These are phyloP conservation scores for Austropuccinia psidii DNA, from an alignment of 1,284 basidiomycete genomes.

Conservation along the genomic window DNA sequence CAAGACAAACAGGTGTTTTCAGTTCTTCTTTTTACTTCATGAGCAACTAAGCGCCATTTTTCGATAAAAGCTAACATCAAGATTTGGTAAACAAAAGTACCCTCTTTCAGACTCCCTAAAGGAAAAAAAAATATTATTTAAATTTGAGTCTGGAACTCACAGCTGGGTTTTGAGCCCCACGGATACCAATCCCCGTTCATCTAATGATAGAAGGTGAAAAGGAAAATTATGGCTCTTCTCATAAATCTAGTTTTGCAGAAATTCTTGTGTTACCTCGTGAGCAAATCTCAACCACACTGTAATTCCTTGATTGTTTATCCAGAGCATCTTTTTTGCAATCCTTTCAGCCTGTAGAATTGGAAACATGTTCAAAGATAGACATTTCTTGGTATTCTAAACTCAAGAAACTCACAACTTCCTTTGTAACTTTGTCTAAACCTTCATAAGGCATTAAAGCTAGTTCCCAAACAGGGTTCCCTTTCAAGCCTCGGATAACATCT, in stretches of 20 bases:
- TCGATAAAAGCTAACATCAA: constrained; percentile 1
- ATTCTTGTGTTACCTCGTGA: constrained; percentile 22
- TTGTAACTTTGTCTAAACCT: constrained; percentile 20
- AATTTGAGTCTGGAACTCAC: too few relatives aligned
- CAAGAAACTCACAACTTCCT: constrained; percentile 12
- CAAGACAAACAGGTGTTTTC: constrained; percentile 21
- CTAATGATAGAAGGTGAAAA: background rate
- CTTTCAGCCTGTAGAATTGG: background rate
- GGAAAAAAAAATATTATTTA: too few relatives aligned
- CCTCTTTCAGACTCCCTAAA: too few relatives aligned
- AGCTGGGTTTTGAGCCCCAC: constrained; percentile 29
- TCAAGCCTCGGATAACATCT: background rate
- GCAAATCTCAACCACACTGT: constrained; percentile 33
- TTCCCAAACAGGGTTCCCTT: constrained; percentile 32
- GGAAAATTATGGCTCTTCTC: background rate
- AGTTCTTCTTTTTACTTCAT: constrained; percentile 7
- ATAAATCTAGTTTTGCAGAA: background rate
- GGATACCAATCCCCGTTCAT: constrained; percentile 36
- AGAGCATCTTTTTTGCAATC: constrained; percentile 26
- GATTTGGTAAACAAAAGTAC: background rate
- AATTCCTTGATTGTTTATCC: constrained; percentile 15
- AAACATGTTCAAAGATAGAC: background rate
- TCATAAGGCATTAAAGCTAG: constrained; percentile 19
- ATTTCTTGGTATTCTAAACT: background rate
- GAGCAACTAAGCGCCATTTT: constrained; percentile 33